Evolutionary conservation across 768 basidiomycete genomes (phyloP), one percentile per base, ranked within the genome.

Genomic region (Cyclocybe aegerita): DNA sequence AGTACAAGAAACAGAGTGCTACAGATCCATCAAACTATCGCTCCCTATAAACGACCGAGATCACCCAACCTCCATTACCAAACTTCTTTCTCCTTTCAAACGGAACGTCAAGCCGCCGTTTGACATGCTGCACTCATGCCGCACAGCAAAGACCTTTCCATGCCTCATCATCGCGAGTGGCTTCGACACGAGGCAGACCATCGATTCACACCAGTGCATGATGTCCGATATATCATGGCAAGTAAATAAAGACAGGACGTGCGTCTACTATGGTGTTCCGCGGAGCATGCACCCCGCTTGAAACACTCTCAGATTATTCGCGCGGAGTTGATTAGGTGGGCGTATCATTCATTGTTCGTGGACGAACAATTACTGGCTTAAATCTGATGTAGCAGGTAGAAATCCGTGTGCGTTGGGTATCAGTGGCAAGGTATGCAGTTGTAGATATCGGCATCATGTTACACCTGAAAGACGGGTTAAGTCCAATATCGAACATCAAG

Each of bases 341-440:
- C 9, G 35, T 48, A 17, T 48, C 6, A 48, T 48, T 48, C 17
- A 31, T 15, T 36, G 40, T 10, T 41, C 17, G 10, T 10, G 10
- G 12, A 8, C 16, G 12, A 39, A 16, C 36, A 36, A 31, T 32
- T 16, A 39, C 47, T 30, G 31, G 29, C 47, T 31, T 29, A 49
- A 49, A 54, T 56, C 51, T 57, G 60, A 57, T 53, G 54, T 52
- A 63, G 52, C 56, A 59, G 39, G 50, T 49, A 48, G 43, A 58
- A 48, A 58, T 60, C 58, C 61, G 43, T 52, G 50, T 49, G 37
- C 43, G 32, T 41, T 35, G 60, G 57, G 58, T 64, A 64, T 64
- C 62, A 61, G 60, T 53, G 59, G 53, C 47, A 55, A 58, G 60
- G 62, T 64, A 59, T 64, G 60, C 55, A 59, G 48, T 53, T 50